Evolutionary conservation across 2,329 filamentous ascomycete species (phyloP), one percentile per base, ranked within the genome.

Genomic region (Neofusicoccum sp.): DNA sequence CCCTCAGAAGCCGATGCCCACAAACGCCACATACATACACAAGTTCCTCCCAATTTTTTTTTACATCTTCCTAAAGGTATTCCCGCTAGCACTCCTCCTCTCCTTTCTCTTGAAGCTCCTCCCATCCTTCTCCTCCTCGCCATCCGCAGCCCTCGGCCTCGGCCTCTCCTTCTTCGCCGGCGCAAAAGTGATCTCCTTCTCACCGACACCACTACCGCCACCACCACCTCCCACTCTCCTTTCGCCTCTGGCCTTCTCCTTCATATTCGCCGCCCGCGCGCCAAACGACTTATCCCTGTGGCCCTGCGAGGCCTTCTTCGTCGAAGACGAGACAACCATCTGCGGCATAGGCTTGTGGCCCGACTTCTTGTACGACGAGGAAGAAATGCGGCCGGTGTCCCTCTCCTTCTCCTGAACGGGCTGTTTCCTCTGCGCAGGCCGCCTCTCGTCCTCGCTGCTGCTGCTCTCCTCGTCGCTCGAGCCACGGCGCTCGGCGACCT

Each of bases 11-110:
- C n/a, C 43, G 8, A 30, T 31, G 12, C 31, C 20, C 49, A 30
- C 31, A 11, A 56, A 56, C 51, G 51, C 51, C 51, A 5, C 36
- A 41, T 1, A 56, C 34, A 56, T 33, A 28, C 30, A 34, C 9
- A 56, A 8, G 4, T 8, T 7, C 4, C 7, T 11, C 54, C 4
- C 16, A 30, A 30, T 12, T 30, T 28, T 16, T 28, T 31, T 61
- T 38, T 77, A 88, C 79, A 90, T 81, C 69, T 80, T 83, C 72
- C 88, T 84, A 73, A 92, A 90, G 41, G 86, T 86, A 75, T 93
- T 93, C 57, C 82, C 83, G 75, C 89, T 91, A 54, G 90, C 90
- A 74, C 88, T 92, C 68, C 89, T 80, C 68, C 89, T 84, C 30
- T 79, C 77, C 61, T 79, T 78, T 72, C 72, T 65, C 59, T 71